Conservation (phyloP, 2,329 filamentous ascomycete genomes). For the Tolypocladium guangdongense region DNA sequence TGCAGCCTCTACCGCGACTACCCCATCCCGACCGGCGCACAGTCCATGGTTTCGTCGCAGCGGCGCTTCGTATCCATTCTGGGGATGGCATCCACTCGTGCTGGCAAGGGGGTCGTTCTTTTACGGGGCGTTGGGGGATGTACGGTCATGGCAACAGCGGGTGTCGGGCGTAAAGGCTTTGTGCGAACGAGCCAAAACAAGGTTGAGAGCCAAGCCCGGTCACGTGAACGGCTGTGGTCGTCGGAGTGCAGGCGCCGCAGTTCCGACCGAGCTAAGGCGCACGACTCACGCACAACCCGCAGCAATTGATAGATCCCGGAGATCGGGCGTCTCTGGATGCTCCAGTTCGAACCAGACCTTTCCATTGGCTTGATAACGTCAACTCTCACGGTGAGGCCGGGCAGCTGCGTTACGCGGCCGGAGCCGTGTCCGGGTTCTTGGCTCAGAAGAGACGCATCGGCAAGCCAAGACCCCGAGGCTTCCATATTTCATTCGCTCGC, state of each 20-base stretch:
- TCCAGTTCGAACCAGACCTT: background rate
- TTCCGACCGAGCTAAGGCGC: background rate
- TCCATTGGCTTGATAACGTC: background rate
- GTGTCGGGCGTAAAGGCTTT: background rate
- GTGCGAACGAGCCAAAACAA: background rate
- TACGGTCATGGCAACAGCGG: background rate
- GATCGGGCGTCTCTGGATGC: background rate
- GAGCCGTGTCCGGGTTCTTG: background rate
- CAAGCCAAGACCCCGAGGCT: background rate
- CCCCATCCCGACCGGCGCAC: background rate
- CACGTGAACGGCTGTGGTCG: background rate
- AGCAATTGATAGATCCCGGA: background rate
- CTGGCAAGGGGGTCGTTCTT: background rate
- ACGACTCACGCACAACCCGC: too few species aligned
- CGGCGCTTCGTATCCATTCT: background rate
- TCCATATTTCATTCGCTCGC: background rate
- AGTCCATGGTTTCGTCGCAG: background rate
- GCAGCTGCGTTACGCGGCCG: background rate
- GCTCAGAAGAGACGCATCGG: background rate
- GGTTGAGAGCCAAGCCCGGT: background rate
- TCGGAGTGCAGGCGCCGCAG: background rate
- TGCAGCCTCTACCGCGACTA: background rate
- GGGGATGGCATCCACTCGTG: background rate
- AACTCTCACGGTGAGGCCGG: background rate
- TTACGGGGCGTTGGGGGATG: background rate